These are phyloP conservation scores for Russula sp. DNA, from an alignment of 768 basidiomycete species.

Conservation along the genomic window DNA sequence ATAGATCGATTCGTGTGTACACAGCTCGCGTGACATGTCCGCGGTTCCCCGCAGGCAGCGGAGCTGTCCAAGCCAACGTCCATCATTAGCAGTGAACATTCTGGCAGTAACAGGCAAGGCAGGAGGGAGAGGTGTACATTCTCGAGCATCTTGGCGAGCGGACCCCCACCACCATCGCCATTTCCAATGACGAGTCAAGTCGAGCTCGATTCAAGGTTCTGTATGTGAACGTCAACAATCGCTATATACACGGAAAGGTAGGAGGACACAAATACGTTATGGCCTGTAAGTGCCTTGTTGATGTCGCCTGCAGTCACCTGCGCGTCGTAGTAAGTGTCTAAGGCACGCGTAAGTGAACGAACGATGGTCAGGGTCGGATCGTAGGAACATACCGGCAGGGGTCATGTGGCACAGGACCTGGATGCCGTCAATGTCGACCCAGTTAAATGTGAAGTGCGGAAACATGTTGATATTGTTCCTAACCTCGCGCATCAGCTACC, in stretches of 20 bases:
- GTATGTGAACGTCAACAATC: not conserved
- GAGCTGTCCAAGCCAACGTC: constrained; percentile 43
- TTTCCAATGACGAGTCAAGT: constrained; percentile 90
- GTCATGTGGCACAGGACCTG: constrained; percentile 98
- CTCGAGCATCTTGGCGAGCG: constrained; percentile 87
- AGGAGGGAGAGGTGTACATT: constrained; percentile 45
- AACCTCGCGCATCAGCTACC: not conserved
- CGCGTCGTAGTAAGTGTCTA: constrained; percentile 87
- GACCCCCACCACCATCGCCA: constrained; percentile 92
- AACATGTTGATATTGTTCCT: constrained; percentile 63
- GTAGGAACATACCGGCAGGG: constrained; percentile 53
- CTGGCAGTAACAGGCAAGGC: not conserved
- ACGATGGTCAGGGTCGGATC: not conserved
- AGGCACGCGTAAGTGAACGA: not conserved
- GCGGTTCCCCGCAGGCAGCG: constrained; percentile 81
- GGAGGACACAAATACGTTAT: constrained; percentile 56
- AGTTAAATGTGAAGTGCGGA: constrained; percentile 95
- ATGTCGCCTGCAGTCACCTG: constrained; percentile 89
- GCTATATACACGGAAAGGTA: not conserved
- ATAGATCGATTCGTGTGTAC: constrained; percentile 86
- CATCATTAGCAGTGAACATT: not conserved
- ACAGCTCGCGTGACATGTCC: constrained; percentile 73
- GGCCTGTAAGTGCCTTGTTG: constrained; percentile 83
- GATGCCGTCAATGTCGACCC: constrained; percentile 91
- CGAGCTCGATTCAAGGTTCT: constrained; percentile 80